Conservation (phyloP, 2,329 filamentous ascomycete genomes). For the Diplodia corticola region DNA sequence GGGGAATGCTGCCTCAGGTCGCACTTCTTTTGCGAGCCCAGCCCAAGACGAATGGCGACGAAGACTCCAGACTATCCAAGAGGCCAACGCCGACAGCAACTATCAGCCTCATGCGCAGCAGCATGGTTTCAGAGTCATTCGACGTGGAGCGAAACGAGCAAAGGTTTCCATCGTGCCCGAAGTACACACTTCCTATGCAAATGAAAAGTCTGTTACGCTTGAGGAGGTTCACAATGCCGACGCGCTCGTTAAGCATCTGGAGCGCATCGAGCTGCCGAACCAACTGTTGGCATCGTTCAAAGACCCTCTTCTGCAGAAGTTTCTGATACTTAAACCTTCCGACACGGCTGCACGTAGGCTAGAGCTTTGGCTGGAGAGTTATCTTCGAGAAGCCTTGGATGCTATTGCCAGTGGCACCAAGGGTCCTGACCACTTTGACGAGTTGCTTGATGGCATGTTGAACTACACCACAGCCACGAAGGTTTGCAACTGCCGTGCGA, state of each 20-base stretch:
- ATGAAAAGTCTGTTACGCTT: slow-evolving; percentile 51
- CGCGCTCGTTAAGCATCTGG: slow-evolving; percentile 69
- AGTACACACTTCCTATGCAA: slow-evolving; percentile 71
- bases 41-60: slow-evolving; percentile 75
- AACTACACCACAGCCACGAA: slow-evolving; percentile 39
- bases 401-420: slow-evolving; percentile 24
- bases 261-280: slow-evolving; percentile 77
- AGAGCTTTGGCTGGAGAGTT: slow-evolving; percentile 34
- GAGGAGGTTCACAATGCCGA: slow-evolving; percentile 76
- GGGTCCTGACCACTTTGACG: slow-evolving; percentile 30
- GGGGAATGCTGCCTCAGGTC: slow-evolving; percentile 59
- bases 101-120: slow-evolving; percentile 44
- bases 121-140: slow-evolving; percentile 64
- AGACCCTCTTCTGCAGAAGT: slow-evolving; percentile 77
- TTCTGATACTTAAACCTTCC: slow-evolving; percentile 56
- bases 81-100: slow-evolving; percentile 48
- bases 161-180: slow-evolving; percentile 58
- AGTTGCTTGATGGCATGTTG: slow-evolving; percentile 37
- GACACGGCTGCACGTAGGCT: slow-evolving; percentile 34
- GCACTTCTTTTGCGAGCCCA: slow-evolving; percentile 47
- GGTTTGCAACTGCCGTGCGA: slow-evolving; percentile 29
- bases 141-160: slow-evolving; percentile 51
- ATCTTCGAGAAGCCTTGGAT: slow-evolving; percentile 11
- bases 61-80: slow-evolving; percentile 67
- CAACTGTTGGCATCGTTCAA: slow-evolving; percentile 76